Conservation (phyloP, 306 rosid species). For the Cucurbita ficifolia region DNA sequence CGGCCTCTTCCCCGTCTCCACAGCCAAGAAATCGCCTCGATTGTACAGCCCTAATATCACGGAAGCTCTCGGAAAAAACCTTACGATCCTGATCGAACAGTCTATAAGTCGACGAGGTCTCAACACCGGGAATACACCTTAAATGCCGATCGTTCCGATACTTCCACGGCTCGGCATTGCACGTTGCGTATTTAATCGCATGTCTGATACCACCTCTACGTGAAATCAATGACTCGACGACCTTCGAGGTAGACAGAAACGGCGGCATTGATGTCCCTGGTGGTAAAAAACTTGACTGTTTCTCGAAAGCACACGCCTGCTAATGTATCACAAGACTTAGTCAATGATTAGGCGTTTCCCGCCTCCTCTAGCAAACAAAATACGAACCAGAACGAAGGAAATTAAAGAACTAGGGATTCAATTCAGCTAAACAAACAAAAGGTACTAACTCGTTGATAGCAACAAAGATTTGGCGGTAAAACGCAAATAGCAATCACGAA, state of each 20-base stretch:
- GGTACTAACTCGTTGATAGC: neutral
- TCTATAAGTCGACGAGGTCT: constrained; percentile 14
- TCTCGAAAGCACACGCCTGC: neutral
- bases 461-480: neutral
- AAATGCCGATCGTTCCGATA: constrained; percentile 22
- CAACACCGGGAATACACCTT: constrained; percentile 18
- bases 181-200: constrained; percentile 22
- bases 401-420: neutral
- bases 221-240: constrained; percentile 33
- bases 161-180: constrained; percentile 6
- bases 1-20: constrained; percentile 76
- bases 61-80: constrained; percentile 2
- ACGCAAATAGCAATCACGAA: neutral
- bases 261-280: constrained; percentile 40
- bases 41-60: constrained; percentile 17
- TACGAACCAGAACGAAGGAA: neutral
- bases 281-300: constrained; percentile 8
- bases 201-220: constrained; percentile 18
- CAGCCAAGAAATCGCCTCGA: constrained; percentile 62
- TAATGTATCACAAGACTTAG: neutral
- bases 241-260: constrained; percentile 45
- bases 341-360: neutral
- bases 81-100: constrained; percentile 9
- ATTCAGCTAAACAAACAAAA: neutral
- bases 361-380: neutral